These are phyloP conservation scores for Lupinus albus DNA, from an alignment of 306 rosid species.

Conservation along the genomic window DNA sequence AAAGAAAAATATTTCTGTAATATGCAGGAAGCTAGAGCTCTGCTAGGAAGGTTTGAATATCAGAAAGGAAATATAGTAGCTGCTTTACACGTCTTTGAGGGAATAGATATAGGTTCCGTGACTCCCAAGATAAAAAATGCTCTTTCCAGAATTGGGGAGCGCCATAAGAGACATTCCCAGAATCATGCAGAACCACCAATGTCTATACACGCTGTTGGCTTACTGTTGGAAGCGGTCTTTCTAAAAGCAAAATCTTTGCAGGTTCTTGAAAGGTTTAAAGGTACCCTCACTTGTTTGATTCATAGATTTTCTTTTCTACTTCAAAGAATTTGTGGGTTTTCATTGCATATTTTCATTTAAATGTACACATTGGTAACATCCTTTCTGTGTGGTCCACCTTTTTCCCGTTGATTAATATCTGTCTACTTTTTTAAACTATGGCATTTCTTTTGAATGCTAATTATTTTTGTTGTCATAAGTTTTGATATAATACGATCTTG, in stretches of 20 bases:
- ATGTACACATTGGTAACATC: conserved; percentile 25
- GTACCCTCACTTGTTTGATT: conserved; percentile 46
- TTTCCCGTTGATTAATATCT: neutral
- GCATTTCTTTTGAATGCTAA: neutral
- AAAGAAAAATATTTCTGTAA: conserved; percentile 28
- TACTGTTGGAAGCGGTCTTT: conserved; percentile 80
- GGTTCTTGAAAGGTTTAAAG: conserved; percentile 75
- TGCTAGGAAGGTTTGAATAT: conserved; percentile 88
- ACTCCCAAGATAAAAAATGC: conserved; percentile 71
- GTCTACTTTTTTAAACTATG: neutral
- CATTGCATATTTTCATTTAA: conserved; percentile 27
- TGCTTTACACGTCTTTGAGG: conserved; percentile 88
- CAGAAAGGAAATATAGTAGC: conserved; percentile 91
- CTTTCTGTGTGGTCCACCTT: conserved; percentile 12
- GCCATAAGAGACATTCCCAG: conserved; percentile 56
- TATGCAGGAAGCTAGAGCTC: conserved; percentile 94
- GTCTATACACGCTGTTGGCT: conserved; percentile 75
- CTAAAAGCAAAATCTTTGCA: conserved; percentile 84
- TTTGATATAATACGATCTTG: conserved; percentile 4
- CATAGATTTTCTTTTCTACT: conserved; percentile 17
- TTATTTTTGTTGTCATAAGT: conserved; percentile 22
- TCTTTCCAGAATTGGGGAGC: conserved; percentile 63
- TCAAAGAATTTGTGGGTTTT: conserved; percentile 28
- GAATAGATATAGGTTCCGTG: conserved; percentile 67
- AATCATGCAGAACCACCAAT: conserved; percentile 55